Evolutionary conservation across 768 basidiomycete species (phyloP), one percentile per base, ranked within the genome.

Genomic region (Naganishia kalamii): DNA sequence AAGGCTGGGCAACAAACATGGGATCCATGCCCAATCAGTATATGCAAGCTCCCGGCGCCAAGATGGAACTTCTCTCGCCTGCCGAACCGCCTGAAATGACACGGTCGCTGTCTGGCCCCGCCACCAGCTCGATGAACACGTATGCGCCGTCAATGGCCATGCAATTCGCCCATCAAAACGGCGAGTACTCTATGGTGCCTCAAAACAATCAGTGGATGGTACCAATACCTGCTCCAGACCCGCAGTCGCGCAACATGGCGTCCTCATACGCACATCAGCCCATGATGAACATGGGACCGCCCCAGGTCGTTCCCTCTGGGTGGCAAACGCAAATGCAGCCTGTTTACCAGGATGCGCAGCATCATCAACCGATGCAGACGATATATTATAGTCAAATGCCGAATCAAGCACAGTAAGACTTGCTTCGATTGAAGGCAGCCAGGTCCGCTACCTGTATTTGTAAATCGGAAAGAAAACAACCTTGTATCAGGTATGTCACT

Each of bases 401-500:
- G 6, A 40, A 23, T 37, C 13, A 35, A n/a, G 50, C 50, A 35
- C 37, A 25, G 35, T 41, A 15, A 41, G 10, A n/a, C 11, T n/a
- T 5, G 43, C n/a, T n/a, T n/a, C n/a, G n/a, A n/a, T n/a, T 41
- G 48, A 23, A 50, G 12, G 46, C 46, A 47, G 37, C 8, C 17
- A 40, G 17, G 7, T 17, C 17, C 37, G 37, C 43, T 15, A 37
- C 10, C n/a, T 40, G n/a, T 57, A 40, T 37, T 8, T 57, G 11
- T 37, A 23, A 27, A n/a, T 25, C 13, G 10, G 48, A 13, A 4
- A 15, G 10, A 49, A 17, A 25, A 57, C 54, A 35, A 27, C n/a
- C 8, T 57, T 57, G 54, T 57, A 57, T 57, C 37, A 11, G 32
- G 17, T 57, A 57, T 7, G 21, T 57, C 37, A n/a, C n/a, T 57